These are phyloP conservation scores for Penicillium longicatenatum DNA, from an alignment of 495 filamentous ascomycete species.

Conservation along the genomic window DNA sequence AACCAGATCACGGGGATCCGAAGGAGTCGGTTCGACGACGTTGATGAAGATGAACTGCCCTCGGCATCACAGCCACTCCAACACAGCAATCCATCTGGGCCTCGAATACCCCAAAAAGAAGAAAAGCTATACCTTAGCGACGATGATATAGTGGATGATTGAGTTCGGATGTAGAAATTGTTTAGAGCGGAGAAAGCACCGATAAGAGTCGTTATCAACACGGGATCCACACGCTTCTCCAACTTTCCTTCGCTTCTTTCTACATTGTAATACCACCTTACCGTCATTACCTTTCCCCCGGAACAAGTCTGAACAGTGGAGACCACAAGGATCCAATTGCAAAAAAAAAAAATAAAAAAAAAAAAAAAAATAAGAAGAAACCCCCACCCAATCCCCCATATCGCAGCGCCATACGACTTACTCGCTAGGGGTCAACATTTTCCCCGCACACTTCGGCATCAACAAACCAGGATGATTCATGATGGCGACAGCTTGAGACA, in stretches of 20 bases:
- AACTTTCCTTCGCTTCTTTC: slow-evolving; percentile 2
- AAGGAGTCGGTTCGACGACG: slow-evolving; percentile 44
- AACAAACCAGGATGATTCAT: slow-evolving; percentile 26
- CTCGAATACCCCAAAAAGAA: slow-evolving; percentile 35
- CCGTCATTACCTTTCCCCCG: not conserved
- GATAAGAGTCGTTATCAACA: slow-evolving; percentile 2
- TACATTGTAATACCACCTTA: not conserved
- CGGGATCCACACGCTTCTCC: slow-evolving; percentile 4
- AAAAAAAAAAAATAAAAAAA: not conserved
- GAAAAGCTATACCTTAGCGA: slow-evolving; percentile 80
- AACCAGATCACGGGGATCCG: slow-evolving; percentile 69
- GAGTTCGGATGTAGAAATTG: not conserved
- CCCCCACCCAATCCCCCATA: not conserved
- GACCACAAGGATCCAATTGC: not conserved
- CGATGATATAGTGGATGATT: slow-evolving; percentile 93
- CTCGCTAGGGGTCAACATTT: not conserved
- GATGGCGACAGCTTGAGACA: slow-evolving; percentile 19
- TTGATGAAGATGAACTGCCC: slow-evolving; percentile 40
- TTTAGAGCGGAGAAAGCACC: not conserved
- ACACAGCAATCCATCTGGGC: slow-evolving; percentile 12
- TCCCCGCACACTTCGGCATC: not conserved
- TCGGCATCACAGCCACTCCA: not conserved
- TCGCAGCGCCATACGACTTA: not conserved
- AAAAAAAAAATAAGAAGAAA: not conserved
- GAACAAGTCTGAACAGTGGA: not conserved